Conservation (phyloP, 208 protist species). For the Crithidia mellificae region DNA sequence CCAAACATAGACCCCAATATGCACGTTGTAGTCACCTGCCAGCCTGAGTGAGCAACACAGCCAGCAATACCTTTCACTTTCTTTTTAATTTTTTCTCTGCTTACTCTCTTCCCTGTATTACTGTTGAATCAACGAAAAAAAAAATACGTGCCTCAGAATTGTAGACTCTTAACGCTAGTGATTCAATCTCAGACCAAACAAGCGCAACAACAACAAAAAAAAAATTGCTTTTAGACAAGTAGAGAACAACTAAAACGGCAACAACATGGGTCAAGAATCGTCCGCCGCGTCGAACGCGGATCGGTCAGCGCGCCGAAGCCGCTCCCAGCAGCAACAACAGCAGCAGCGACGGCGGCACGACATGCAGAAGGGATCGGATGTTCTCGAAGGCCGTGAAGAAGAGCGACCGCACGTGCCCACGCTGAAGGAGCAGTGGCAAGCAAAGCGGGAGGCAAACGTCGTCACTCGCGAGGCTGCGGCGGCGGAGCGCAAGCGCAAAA, state of each 20-base stretch:
- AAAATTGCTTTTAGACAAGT: no score
- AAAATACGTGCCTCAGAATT: no score
- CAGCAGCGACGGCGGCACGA: constrained; percentile 4
- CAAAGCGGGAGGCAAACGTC: constrained; percentile 21
- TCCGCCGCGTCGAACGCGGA: background rate
- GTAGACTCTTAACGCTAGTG: no score
- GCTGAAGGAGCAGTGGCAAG: constrained; percentile 34
- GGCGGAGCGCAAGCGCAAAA: constrained; percentile 23
- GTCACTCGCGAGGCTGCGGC: constrained; percentile 18
- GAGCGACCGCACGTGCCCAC: constrained; percentile 12
- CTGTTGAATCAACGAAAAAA: no score
- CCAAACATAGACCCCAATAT: no score
- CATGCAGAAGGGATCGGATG: background rate
- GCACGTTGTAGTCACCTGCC: no score
- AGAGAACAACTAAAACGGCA: no score
- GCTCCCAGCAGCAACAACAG: background rate
- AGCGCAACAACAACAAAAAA: background rate
- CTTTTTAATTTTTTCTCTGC: no score
- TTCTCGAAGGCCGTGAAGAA: constrained; percentile 9
- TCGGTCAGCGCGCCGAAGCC: background rate
- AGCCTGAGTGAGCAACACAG: no score
- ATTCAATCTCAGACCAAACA: no score
- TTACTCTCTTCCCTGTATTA: no score
- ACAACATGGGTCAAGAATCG: constrained; percentile 9
- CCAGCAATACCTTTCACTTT: no score